phyloP scores from a whole-genome alignment of 176 grass and related monocot species.

The Microstegium vimineum region DNA sequence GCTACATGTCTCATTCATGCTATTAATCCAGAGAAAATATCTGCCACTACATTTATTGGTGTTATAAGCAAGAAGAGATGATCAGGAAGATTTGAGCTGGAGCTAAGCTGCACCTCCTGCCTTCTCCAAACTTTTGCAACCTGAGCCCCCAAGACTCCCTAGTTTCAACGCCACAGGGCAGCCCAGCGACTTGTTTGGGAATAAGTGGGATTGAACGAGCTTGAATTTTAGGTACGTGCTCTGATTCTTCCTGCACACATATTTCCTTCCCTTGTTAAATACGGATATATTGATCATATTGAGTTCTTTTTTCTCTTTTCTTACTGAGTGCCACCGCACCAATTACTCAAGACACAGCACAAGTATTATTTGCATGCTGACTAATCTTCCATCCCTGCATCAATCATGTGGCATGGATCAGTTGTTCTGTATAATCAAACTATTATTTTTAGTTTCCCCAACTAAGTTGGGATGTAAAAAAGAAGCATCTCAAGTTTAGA shows the following conservation, averaged over 20 bases:
- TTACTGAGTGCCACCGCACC: not conserved
- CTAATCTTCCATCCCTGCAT: too few species aligned
- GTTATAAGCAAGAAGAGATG: not conserved
- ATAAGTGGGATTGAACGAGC: not conserved
- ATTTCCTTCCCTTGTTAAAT: not conserved
- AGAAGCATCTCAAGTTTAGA: too few species aligned
- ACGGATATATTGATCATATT: not conserved
- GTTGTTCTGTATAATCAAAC: not conserved
- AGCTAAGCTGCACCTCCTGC: not conserved
- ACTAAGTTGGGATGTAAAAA: too few species aligned
- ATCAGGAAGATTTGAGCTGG: not conserved
- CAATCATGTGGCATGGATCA: not conserved
- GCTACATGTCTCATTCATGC: not conserved
- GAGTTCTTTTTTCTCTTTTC: not conserved
- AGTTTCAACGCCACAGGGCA: not conserved
- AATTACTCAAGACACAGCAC: not conserved
- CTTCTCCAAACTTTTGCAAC: not conserved
- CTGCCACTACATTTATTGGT: not conserved
- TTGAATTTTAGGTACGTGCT: not conserved
- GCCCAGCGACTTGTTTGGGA: not conserved
- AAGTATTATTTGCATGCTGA: not conserved
- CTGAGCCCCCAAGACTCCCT: not conserved
- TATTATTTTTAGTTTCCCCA: too few species aligned
- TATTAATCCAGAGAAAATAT: not conserved
- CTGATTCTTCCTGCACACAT: not conserved